A percentile compares a stretch with the other conserved stretches of the same genome.
Conservation (phyloP, 1,284 basidiomycete genomes). For the Leccinum cinnamomeum region DNA sequence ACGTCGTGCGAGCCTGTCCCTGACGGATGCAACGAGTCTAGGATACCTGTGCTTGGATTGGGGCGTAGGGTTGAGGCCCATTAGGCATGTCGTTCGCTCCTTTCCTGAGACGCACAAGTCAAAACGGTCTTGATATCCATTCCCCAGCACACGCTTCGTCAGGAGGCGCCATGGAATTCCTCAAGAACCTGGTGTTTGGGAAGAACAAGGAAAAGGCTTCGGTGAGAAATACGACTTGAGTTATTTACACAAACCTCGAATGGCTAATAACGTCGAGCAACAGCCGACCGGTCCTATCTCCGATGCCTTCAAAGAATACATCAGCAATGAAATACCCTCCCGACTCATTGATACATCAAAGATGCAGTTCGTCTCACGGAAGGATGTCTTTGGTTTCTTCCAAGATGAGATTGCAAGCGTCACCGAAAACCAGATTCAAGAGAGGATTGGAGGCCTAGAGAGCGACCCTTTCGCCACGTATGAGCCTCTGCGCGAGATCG, state of each 20-base stretch:
- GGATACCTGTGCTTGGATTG: not conserved
- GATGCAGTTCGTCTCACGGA: constrained; percentile 11
- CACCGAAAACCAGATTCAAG: not conserved
- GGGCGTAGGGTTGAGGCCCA: not conserved
- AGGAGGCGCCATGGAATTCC: not conserved
- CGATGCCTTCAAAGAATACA: constrained; percentile 10
- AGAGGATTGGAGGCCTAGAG: not conserved
- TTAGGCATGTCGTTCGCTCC: not conserved
- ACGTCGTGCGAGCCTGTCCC: not conserved
- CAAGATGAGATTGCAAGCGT: not conserved
- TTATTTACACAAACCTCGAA: not conserved
- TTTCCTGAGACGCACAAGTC: not conserved
- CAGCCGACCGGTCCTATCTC: not conserved
- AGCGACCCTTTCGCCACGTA: not conserved
- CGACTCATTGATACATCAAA: constrained; percentile 14
- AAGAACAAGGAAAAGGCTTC: not conserved
- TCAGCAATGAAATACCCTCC: constrained; percentile 16
- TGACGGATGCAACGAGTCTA: not conserved
- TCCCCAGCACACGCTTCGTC: not conserved
- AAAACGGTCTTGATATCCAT: not conserved
- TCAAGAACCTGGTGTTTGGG: not conserved
- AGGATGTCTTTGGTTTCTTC: not conserved
- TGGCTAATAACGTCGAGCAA: not conserved
- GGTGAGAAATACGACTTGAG: not conserved
- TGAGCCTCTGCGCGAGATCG: not conserved